These are phyloP conservation scores for Alternaria consortialis DNA, from an alignment of 2,329 filamentous ascomycete species.

Conservation along the genomic window DNA sequence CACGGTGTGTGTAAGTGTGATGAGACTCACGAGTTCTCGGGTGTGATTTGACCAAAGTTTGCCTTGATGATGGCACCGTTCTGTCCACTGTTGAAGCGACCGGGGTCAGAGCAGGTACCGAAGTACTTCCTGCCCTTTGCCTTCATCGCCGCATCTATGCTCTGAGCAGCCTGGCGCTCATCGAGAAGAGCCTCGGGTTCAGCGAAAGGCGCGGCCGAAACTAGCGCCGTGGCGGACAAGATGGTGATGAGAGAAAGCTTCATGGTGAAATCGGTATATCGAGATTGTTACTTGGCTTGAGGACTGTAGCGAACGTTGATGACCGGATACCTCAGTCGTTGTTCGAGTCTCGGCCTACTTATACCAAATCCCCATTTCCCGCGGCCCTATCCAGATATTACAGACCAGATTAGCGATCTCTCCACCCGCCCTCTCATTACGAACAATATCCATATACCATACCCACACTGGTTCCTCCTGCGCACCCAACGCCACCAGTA, in stretches of 20 bases:
- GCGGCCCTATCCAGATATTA: slow-evolving; percentile 3
- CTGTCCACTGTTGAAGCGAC: slow-evolving; percentile 60
- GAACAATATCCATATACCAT: slow-evolving; percentile 4
- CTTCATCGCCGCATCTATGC: slow-evolving; percentile 66
- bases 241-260: slow-evolving; percentile 43
- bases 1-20: not conserved
- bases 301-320: slow-evolving; percentile 2
- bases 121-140: slow-evolving; percentile 73
- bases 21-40: slow-evolving; percentile 64
- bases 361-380: not conserved
- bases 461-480: not conserved
- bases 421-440: not conserved
- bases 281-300: not conserved
- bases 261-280: slow-evolving; percentile 29
- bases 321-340: not conserved
- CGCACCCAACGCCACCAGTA: not conserved
- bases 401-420: not conserved
- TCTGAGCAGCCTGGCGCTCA: slow-evolving; percentile 51
- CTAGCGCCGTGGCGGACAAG: slow-evolving; percentile 40
- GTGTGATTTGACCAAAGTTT: slow-evolving; percentile 71
- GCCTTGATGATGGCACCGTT: slow-evolving; percentile 67
- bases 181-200: slow-evolving; percentile 41
- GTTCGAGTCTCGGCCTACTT: slow-evolving; percentile 3
- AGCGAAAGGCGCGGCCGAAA: slow-evolving; percentile 40
- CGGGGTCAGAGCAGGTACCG: slow-evolving; percentile 67